phyloP scores from a whole-genome alignment of 129 eudicot species.

The Arctium minus region DNA sequence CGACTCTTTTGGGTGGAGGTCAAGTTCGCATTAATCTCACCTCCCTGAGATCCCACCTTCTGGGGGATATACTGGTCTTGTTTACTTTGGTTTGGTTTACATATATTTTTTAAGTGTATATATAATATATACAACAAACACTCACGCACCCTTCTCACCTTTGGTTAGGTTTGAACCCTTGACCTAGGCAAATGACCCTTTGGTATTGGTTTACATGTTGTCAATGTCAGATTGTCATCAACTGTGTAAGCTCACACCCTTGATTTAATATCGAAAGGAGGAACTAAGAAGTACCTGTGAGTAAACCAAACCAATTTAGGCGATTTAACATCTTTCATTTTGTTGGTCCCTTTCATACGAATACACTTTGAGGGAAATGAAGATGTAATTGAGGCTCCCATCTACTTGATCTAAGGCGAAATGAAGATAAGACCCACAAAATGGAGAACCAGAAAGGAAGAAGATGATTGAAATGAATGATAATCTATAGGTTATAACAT shows the following conservation, averaged over 20 bases:
- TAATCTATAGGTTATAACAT: background rate
- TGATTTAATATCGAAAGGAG: background rate
- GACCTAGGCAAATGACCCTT: no score
- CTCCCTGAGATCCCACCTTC: no score
- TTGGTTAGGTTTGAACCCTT: no score
- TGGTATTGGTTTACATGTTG: no score
- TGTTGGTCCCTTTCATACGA: background rate
- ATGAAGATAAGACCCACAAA: background rate
- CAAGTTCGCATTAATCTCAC: no score
- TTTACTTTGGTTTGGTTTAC: no score
- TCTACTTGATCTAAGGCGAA: background rate
- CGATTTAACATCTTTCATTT: background rate
- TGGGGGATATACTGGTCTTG: no score
- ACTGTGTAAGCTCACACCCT: background rate
- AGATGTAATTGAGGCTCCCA: background rate
- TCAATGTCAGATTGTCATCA: background rate
- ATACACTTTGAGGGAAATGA: background rate
- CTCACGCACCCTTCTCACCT: background rate
- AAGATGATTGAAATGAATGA: background rate
- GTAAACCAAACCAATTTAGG: background rate
- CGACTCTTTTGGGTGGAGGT: no score
- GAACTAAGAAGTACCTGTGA: background rate
- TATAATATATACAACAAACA: background rate
- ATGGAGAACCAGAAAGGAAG: background rate
- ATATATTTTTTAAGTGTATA: no score